Evolutionary conservation across 768 basidiomycete species (phyloP), one percentile per base, ranked within the genome.

Genomic region (Multifurca ochricompacta): DNA sequence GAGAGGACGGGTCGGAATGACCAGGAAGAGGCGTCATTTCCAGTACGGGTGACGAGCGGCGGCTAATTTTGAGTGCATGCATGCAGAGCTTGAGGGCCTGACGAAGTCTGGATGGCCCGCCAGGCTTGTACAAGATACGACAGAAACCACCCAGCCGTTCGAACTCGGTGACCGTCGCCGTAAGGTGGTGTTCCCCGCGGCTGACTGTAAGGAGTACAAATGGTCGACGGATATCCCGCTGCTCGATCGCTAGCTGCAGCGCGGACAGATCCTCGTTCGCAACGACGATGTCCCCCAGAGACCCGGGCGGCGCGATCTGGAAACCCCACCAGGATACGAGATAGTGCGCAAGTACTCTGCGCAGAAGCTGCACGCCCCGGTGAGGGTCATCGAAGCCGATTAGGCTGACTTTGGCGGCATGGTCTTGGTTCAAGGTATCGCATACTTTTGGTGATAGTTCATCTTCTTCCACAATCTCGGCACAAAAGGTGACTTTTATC

Each of bases 91-190:
- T 83, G 55, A 94, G 70, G 21, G 82, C 77, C 5, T 75, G 66
- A 25, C 82, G 77, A 52, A 95, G 75, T 19, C 85, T 80, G 40
- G 80, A 78, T 3, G 93, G 93, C 2, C 92, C 91, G 23, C 83
- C 83, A 9, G 93, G 93, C 66, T 96, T 97, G 77, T 85, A 88
- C 11, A 94, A 70, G 21, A 91, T 74, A n/a, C 88, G 83, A 68
- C 88, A 91, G 68, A 90, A 87, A 25, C 92, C 92, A 8, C 93
- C 93, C 10, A 83, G 79, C 39, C 75, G 74, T 65, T 91, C 89
- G 64, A 87, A 84, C 19, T 87, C 82, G 53, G 73, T 77, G 50
- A 82, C 81, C 13, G 81, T 77, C 9, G 74, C 70, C 74, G 86
- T 79, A 48, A 85, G 66, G 48, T 73, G 68, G 14, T 83, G 74